phyloP scores from a whole-genome alignment of 75 land plant genomes.

The Cupressus sempervirens region DNA sequence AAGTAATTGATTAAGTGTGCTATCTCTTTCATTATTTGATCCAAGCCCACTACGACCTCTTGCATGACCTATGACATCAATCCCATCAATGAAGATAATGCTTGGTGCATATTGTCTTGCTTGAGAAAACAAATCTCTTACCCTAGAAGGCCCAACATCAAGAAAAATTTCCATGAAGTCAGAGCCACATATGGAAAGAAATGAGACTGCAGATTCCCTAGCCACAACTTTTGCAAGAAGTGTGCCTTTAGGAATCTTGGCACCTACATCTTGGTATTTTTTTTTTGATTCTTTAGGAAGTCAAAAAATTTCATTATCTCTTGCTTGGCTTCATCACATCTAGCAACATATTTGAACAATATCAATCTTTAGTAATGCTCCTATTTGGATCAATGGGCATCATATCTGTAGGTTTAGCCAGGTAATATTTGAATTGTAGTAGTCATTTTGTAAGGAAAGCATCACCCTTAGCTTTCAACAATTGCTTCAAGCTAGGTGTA shows the following conservation, averaged over 20 bases:
- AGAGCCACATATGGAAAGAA: slow-evolving; percentile 55
- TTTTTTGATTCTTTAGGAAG: slow-evolving; percentile 52
- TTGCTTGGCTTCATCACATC: slow-evolving; percentile 59
- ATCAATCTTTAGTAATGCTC: no score
- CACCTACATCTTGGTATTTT: slow-evolving; percentile 56
- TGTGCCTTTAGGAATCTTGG: slow-evolving; percentile 59
- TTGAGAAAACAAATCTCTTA: slow-evolving; percentile 52
- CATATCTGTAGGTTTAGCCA: no score
- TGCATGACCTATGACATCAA: slow-evolving; percentile 63
- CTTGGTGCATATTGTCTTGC: slow-evolving; percentile 50
- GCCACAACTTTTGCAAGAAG: slow-evolving; percentile 66
- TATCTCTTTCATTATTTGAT: slow-evolving; percentile 54
- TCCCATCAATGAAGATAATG: slow-evolving; percentile 66
- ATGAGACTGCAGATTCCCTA: slow-evolving; percentile 63
- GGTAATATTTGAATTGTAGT: slow-evolving; percentile 89
- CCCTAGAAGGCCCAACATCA: slow-evolving; percentile 69
- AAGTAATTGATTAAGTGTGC: slow-evolving; percentile 58
- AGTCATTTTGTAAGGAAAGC: slow-evolving; percentile 93
- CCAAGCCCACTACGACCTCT: slow-evolving; percentile 48
- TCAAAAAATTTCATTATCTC: slow-evolving; percentile 60
- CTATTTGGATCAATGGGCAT: no score
- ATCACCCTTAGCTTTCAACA: slow-evolving; percentile 74
- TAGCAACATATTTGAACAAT: slow-evolving; percentile 50
- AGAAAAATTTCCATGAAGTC: slow-evolving; percentile 77
- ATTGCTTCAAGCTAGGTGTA: slow-evolving; percentile 73